Percentiles rank a stretch among this genome's conserved stretches.
Conservation (phyloP, 1,139 yeast genomes). For the Pichia sp. region DNA sequence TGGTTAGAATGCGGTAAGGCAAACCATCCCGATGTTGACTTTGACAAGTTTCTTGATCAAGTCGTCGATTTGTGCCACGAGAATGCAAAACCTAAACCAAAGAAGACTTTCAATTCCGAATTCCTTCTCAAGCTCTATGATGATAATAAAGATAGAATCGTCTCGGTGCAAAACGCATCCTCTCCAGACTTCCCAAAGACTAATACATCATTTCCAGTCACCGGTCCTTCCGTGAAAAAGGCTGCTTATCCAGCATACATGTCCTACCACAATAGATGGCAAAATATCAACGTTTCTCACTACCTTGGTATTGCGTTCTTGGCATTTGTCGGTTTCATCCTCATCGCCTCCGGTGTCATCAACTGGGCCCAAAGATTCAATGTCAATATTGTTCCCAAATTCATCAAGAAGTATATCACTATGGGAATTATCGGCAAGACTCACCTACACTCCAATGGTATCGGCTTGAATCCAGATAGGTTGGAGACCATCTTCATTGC, state of each 20-base stretch:
- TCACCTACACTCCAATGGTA: slow-evolving; percentile 35
- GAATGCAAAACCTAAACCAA: background rate
- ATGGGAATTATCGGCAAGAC: slow-evolving; percentile 40
- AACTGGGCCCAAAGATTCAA: slow-evolving; percentile 37
- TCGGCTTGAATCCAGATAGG: slow-evolving; percentile 53
- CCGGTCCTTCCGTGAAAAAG: slow-evolving; percentile 17
- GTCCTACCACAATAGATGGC: slow-evolving; percentile 29
- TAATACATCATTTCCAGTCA: slow-evolving; percentile 2
- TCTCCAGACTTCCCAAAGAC: background rate
- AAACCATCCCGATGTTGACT: background rate
- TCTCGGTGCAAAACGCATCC: slow-evolving; percentile 16
- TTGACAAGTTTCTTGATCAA: background rate
- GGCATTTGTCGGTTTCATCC: slow-evolving; percentile 43
- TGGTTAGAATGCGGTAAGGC: slow-evolving; percentile 12
- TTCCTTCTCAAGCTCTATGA: background rate
- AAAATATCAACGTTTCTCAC: slow-evolving; percentile 35
- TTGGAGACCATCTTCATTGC: slow-evolving; percentile 46
- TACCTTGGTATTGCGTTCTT: slow-evolving; percentile 42
- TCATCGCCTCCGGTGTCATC: slow-evolving; percentile 33
- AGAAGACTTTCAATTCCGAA: background rate
- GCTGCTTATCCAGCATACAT: slow-evolving; percentile 31
- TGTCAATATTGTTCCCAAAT: slow-evolving; percentile 31
- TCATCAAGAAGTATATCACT: slow-evolving; percentile 36
- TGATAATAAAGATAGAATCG: slow-evolving; percentile 36
- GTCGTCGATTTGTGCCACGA: slow-evolving; percentile 2